Base-by-base conservation (phyloP, 2,329 filamentous ascomycete genomes). In the Fusarium drepaniforme region DNA sequence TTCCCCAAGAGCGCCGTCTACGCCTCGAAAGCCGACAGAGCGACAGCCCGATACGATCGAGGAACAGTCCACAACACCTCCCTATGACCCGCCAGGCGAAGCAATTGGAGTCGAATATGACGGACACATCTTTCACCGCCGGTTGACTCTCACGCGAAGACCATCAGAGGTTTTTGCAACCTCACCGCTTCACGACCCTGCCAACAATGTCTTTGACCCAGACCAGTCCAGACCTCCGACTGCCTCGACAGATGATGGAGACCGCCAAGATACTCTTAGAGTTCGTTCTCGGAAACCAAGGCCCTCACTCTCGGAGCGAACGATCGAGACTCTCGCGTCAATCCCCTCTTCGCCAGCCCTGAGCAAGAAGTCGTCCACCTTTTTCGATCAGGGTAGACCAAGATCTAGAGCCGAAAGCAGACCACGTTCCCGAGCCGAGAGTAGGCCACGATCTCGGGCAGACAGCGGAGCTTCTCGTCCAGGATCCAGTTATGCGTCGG, bases 291-390 rank as follows among this genome's bases (percentile, higher is more conserved):
- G 69, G 28, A 82, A 82, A 37, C 79, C 84, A 1, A 80, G 84
- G 64, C 86, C 89, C 62, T 96, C 94, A 0, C 86, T 98, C 5
- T 91, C 93, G 0, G 96, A 98, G 77, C 88, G 96, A 68, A 97
- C 96, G 1, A 92, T 97, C 49, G 94, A 97, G 81, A 97, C 94
- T 0, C 85, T 98, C 8, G 89, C 95, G 4, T 90, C 91, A 57
- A 86, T 98, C 35, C 94, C 95, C 0, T 91, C 94, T 0, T 97
- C 95, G 1, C 95, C 96, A 6, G 90, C 90, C 1, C 82, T 93
- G 56, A 90, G 88, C 63, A 90, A 90, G 68, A 90, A 91, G 64
- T 86, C 89, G 11, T 94, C 94, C 0, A 91, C 90, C 66, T 95
- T 97, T 81, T 97, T 94, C 80, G 91, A 91, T 59, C 83, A 86